Base-by-base conservation (phyloP, 371 early-diverging fungal genomes). In the Circinella minor region DNA sequence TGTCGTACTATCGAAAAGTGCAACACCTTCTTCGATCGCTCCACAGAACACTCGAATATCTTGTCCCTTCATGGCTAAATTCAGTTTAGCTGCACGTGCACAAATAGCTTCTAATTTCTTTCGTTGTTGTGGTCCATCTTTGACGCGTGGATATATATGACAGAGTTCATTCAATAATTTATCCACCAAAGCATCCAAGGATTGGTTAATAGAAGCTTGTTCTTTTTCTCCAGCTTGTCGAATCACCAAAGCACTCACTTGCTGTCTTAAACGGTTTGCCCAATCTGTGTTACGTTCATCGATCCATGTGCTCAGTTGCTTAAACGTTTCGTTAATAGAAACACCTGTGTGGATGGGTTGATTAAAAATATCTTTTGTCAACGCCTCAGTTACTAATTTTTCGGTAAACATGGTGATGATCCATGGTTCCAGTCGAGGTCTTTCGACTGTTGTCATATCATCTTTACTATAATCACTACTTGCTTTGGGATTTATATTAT, bases 11-110 rank as follows among this genome's bases (percentile, higher is more conserved):
- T 81, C 72, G 61, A 76, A 79, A 4, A 39, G 54, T 11, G 75
- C 75, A 9, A 68, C 65, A 20, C 78, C 77, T 66, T 81, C 79
- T 60, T 72, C 76, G 60, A 81, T 74, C 6, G 73, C 47, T 34
- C 71, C 68, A 51, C 74, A 63, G 18, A 71, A 74, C 15, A 81
- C 79, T 43, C 71, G 75, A 36, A 79, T 76, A 18, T 81, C 82
- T 68, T 81, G 82, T 13, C 82, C 82, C 55, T 81, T 81, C 65
- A 81, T 75, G 55, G 82, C 82, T 55, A 81, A 62, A 64, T 79
- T 79, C 38, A 81, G 74, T 59, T 76, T 79, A 2, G 71, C 71
- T 4, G 79, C 71, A 46, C 79, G 61, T 65, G 72, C 71, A 36
- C 79, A 70, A 14, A 81, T 61, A 39, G 59, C 54, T 17, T 70